A percentile compares a stretch with the other conserved stretches of the same genome.
phyloP scores from a whole-genome alignment of 2,329 filamentous ascomycete genomes.

The Massarina eburnea region DNA sequence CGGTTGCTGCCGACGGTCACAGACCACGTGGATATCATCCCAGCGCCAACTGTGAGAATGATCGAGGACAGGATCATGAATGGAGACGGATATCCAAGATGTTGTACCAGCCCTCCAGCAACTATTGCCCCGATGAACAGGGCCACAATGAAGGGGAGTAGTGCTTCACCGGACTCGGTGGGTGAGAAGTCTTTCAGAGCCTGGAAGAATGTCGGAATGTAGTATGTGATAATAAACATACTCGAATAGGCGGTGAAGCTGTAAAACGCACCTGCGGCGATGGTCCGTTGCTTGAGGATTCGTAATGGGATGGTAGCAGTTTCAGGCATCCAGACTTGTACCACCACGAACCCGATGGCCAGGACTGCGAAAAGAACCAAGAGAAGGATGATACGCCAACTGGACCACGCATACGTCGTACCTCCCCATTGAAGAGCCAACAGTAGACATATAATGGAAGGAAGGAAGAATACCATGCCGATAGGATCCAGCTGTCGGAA shows the following conservation, averaged over 20 bases:
- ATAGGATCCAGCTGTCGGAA: slow-evolving; percentile 40
- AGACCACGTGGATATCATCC: slow-evolving; percentile 45
- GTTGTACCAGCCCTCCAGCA: slow-evolving; percentile 38
- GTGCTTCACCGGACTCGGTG: slow-evolving; percentile 27
- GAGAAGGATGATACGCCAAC: slow-evolving; percentile 46
- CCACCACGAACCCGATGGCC: slow-evolving; percentile 42
- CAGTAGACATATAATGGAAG: slow-evolving; percentile 42
- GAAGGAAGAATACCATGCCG: slow-evolving; percentile 45
- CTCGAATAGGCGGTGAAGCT: slow-evolving; percentile 18
- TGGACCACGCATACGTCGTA: slow-evolving; percentile 44
- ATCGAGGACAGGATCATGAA: slow-evolving; percentile 43
- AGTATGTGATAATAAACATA: slow-evolving; percentile 29
- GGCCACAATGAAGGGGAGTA: slow-evolving; percentile 24
- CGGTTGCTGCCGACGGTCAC: slow-evolving; percentile 25
- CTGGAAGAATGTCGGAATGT: slow-evolving; percentile 35
- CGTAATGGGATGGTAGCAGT: slow-evolving; percentile 13
- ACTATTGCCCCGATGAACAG: slow-evolving; percentile 25
- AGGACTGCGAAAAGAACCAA: slow-evolving; percentile 51
- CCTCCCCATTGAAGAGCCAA: slow-evolving; percentile 51
- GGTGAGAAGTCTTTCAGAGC: slow-evolving; percentile 26
- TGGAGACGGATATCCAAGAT: slow-evolving; percentile 48
- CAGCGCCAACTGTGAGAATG: slow-evolving; percentile 44
- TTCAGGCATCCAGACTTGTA: slow-evolving; percentile 15
- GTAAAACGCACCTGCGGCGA: slow-evolving; percentile 1
- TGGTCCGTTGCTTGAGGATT: slow-evolving; percentile 7